Base-by-base conservation (phyloP, 306 rosid species). In the Amphicarpaea edgeworthii region DNA sequence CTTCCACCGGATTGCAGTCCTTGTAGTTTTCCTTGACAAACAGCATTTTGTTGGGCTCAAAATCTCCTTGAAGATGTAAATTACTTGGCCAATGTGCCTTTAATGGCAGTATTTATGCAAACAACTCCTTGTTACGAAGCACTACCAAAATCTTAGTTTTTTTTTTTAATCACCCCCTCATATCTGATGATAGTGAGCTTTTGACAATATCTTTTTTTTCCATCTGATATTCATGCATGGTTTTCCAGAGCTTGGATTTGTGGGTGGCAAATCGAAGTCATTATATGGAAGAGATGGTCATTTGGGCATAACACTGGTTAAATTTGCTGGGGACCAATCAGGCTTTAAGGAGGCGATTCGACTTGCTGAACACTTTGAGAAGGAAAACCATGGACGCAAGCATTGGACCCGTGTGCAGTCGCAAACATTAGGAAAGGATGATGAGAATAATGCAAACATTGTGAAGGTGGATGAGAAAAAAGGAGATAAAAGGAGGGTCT, bases 241-340 rank as follows among this genome's bases (percentile, higher is more conserved):
- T 73, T 83, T 68, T 83, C 79, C 99, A 96, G 99, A 90, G 72
- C 91, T 96, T n/a, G 99, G 99, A 63, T 85, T 89, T 86, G 72
- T 61, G 68, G 90, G 91, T 82, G 99, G 99, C 78, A 96, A 96
- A 85, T 89, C 99, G 15, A 93, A 93, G 80, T 91, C 99, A 66
- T 78, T 93, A 83, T 96, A 96, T 20, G 97, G 97, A 79, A 90
- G 96, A 84, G 99, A 96, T 17, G 99, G 99, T 74, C 99, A 96
- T 88, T 83, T 90, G 87, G 99, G 99, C 70, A 75, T 84, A 58
- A 90, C 94, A 19, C 61, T 96, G 83, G 76, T 96, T 69, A 96
- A 90, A 68, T 96, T 89, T 82, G 70, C 97, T 12, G 93, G 89
- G 49, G 96, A 93, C 55, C 91, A 82, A 59, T 83, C 93, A 14